phyloP scores from a whole-genome alignment of 352 stramenopile genomes.

The Globisporangium yorkense region DNA sequence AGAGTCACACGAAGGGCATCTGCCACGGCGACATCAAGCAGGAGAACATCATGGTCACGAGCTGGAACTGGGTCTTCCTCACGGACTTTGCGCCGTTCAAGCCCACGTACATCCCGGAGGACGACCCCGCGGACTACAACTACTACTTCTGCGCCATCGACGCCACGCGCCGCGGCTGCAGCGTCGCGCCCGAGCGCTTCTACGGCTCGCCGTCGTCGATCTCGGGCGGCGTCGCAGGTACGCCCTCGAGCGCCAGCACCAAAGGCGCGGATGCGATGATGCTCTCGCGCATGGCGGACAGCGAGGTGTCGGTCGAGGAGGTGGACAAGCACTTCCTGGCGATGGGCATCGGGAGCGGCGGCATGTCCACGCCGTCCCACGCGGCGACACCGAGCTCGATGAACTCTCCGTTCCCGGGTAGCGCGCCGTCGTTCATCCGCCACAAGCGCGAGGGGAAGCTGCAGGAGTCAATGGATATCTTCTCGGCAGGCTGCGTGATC shows the following conservation, averaged over 20 bases:
- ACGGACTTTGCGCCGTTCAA: constrained; percentile 96
- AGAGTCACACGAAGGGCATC: constrained; percentile 90
- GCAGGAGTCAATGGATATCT: constrained; percentile 96
- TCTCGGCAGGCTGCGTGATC: constrained; percentile 97
- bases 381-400: constrained; percentile 21
- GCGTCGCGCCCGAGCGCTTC: constrained; percentile 91
- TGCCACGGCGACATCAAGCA: constrained; percentile 98
- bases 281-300: constrained; percentile 68
- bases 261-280: constrained; percentile 57
- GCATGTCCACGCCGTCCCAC: constrained; percentile 11
- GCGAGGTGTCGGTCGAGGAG: constrained; percentile 61
- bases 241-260: constrained; percentile 19
- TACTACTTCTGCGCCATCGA: constrained; percentile 92
- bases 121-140: constrained; percentile 95
- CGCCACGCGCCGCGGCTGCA: constrained; percentile 88
- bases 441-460: constrained; percentile 54
- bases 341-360: constrained; percentile 42
- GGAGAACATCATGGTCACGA: constrained; percentile 98
- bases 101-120: constrained; percentile 92
- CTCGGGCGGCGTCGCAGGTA: constrained; percentile 4
- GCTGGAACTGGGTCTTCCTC: constrained; percentile 97
- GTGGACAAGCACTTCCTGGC: constrained; percentile 68
- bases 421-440: constrained; percentile 18
- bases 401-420: constrained; percentile 10
- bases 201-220: constrained; percentile 31